A percentile compares a stretch with the other conserved stretches of the same genome.
phyloP scores from a whole-genome alignment of 2,329 filamentous ascomycete species.

The Aspergillus neoniger region DNA sequence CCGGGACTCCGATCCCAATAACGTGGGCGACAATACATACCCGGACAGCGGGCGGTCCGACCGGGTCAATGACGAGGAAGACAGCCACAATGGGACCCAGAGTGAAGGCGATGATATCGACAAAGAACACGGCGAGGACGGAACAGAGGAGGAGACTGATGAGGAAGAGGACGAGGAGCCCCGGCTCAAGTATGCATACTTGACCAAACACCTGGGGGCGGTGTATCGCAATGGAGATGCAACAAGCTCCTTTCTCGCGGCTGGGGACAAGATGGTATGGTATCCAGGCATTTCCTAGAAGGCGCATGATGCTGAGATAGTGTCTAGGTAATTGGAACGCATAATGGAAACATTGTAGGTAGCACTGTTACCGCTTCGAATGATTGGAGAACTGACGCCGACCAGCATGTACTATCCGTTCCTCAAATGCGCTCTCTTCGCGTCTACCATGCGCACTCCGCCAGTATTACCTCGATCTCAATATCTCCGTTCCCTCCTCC shows the following conservation, averaged over 20 bases:
- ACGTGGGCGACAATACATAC: conserved; percentile 18
- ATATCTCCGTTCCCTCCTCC: conserved; percentile 82
- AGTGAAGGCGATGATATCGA: conserved; percentile 29
- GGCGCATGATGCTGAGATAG: conserved; percentile 37
- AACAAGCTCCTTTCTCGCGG: conserved; percentile 85
- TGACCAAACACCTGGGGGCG: conserved; percentile 76
- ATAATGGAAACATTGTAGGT: conserved; percentile 92
- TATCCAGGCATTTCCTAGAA: conserved; percentile 3
- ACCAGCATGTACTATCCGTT: conserved; percentile 79
- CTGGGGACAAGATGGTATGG: conserved; percentile 92
- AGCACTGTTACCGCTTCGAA: conserved; percentile 1
- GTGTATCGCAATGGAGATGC: conserved; percentile 95
- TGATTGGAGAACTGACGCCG: conserved; percentile 18
- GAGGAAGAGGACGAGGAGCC: conserved; percentile 90
- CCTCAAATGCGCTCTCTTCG: conserved; percentile 79
- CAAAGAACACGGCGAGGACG: conserved; percentile 39
- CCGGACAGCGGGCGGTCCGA: conserved; percentile 18
- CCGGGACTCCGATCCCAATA: conserved; percentile 20
- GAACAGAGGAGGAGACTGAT: conserved; percentile 64
- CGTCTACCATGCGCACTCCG: conserved; percentile 88
- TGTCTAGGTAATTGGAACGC: conserved; percentile 79
- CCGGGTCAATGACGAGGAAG: conserved; percentile 22
- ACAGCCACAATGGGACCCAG: conserved; percentile 24
- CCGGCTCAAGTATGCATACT: conserved; percentile 83
- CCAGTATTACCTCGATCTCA: conserved; percentile 85